These are phyloP conservation scores for Lactarius psammicola DNA, from an alignment of 768 basidiomycete genomes.

Conservation along the genomic window DNA sequence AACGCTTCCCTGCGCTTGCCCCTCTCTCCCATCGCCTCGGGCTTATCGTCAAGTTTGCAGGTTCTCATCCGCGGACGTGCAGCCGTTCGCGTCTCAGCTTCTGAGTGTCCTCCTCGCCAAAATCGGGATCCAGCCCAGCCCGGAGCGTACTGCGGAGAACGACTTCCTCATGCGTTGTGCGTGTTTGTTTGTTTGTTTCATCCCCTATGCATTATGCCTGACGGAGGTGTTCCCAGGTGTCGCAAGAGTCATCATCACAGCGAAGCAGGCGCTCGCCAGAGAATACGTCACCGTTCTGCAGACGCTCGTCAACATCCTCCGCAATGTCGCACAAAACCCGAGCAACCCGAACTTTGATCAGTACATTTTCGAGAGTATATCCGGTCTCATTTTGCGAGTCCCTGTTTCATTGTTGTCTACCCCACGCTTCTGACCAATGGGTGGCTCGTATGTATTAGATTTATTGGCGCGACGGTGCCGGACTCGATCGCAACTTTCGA, in stretches of 20 bases:
- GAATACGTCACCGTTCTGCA: slow-evolving; percentile 61
- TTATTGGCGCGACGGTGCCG: slow-evolving; percentile 71
- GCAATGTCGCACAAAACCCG: slow-evolving; percentile 90
- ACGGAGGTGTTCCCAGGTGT: slow-evolving; percentile 53
- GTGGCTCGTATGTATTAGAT: slow-evolving; percentile 53
- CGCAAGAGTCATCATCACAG: slow-evolving; percentile 92
- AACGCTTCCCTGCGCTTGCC: not conserved
- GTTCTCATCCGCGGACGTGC: slow-evolving; percentile 85
- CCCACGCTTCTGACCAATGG: not conserved
- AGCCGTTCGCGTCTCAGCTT: slow-evolving; percentile 74
- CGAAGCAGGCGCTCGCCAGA: slow-evolving; percentile 72
- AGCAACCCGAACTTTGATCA: slow-evolving; percentile 98
- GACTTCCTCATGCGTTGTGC: slow-evolving; percentile 97
- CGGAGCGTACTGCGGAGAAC: slow-evolving; percentile 95
- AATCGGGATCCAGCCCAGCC: slow-evolving; percentile 73
- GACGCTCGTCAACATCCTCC: slow-evolving; percentile 80
- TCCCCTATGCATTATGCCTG: slow-evolving; percentile 7
- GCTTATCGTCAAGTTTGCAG: slow-evolving; percentile 41
- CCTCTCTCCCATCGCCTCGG: no score
- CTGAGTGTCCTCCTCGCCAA: slow-evolving; percentile 70
- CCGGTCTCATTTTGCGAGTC: slow-evolving; percentile 81
- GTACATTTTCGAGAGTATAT: slow-evolving; percentile 94
- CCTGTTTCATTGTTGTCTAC: not conserved
- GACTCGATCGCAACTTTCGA: slow-evolving; percentile 74
- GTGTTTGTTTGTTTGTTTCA: slow-evolving; percentile 33